These are phyloP conservation scores for Leucosporidium creatinivorum DNA, from an alignment of 768 basidiomycete genomes.

Conservation along the genomic window DNA sequence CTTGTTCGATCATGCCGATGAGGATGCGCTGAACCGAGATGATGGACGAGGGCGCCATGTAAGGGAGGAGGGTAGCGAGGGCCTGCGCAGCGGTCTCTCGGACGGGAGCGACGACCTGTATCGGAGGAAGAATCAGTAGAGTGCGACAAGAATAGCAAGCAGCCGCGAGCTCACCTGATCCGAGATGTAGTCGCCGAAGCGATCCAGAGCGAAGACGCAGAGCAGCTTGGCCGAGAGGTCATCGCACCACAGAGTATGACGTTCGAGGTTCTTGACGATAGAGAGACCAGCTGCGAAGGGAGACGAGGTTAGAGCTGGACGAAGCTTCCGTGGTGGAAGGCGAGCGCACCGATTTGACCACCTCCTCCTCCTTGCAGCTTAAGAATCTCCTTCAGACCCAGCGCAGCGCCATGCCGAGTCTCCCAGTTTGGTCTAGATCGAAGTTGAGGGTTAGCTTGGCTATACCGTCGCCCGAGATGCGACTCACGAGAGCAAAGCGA, in stretches of 20 bases:
- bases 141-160: too few relatives aligned
- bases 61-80: constrained; percentile 74
- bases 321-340: background rate
- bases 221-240: constrained; percentile 76
- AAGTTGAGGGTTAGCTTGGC: constrained; percentile 36
- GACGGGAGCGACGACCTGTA: constrained; percentile 82
- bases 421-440: constrained; percentile 80
- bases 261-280: constrained; percentile 52
- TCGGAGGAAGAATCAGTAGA: background rate
- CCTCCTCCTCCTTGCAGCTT: constrained; percentile 73
- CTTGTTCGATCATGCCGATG: constrained; percentile 88
- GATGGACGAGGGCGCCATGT: constrained; percentile 76
- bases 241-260: constrained; percentile 84
- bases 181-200: constrained; percentile 96
- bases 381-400: constrained; percentile 80
- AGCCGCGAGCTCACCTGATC: constrained; percentile 66
- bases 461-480: too few relatives aligned
- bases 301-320: background rate
- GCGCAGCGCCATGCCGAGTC: constrained; percentile 82
- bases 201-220: constrained; percentile 83
- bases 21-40: constrained; percentile 73
- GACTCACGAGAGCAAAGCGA: constrained; percentile 60
- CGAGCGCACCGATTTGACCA: constrained; percentile 47
- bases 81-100: constrained; percentile 94
- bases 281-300: background rate